Base-by-base conservation (phyloP, 352 stramenopile species). In the Thalassiosira exigua region DNA sequence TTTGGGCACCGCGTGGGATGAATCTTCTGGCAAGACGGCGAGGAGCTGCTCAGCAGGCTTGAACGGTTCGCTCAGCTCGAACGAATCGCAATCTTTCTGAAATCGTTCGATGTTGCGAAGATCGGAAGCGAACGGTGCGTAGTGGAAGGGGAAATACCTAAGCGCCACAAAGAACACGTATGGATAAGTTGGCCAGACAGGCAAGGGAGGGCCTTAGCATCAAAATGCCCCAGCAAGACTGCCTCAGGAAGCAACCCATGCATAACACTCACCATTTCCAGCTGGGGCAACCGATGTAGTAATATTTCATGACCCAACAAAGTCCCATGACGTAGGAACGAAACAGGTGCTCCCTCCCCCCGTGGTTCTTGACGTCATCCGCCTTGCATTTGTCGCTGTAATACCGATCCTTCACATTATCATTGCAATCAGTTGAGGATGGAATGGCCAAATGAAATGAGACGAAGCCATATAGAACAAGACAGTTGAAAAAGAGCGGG, bases 71-170 rank as follows among this genome's bases (percentile, higher is more conserved):
- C 94, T 93, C 46, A 95, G 75, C 26, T 96, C 90, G 80, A 98
- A 98, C 12, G 62, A 72, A 26, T 85, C 68, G 39, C 81, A 85
- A 69, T 93, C 85, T 77, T 92, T 83, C 27, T 89, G 56, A 76
- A 94, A 94, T 54, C 86, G 46, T 68, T 94, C 88, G 79, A 96
- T 94, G 70, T 96, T 95, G 70, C 97, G 87, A 41, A 99, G 90
- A 88, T 99, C 97, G 0, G 95, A 99, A 14, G 98, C 92, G 92
- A 99, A 99, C 1, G 97, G 97, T 5, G 97, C 96, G 79, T 99
- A 99, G 85, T 99, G 98, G 80, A 98, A 99, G 2, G 97, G 97
- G 79, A 98, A 99, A 78, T 97, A 99, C n/a, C n/a, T n/a, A n/a
- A n/a, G n/a, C n/a, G n/a, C n/a, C n/a, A n/a, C n/a, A n/a, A n/a